These are phyloP conservation scores for Pulveroboletus ravenelii DNA, from an alignment of 768 basidiomycete genomes.

Conservation along the genomic window DNA sequence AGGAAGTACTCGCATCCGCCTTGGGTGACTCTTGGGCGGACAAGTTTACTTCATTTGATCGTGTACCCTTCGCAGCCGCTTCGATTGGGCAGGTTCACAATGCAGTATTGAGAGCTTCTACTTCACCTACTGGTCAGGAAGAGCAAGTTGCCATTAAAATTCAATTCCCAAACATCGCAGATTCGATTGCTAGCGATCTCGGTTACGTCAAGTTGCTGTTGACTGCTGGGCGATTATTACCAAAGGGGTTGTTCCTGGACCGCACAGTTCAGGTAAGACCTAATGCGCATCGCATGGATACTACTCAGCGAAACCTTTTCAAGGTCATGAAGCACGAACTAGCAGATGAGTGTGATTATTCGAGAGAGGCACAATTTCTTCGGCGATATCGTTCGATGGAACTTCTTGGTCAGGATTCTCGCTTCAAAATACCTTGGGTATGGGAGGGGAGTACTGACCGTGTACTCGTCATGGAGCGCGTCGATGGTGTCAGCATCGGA, in stretches of 20 bases:
- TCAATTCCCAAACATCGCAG: slow-evolving; percentile 89
- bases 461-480: slow-evolving; percentile 87
- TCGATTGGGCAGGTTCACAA: slow-evolving; percentile 96
- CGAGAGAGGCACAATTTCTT: slow-evolving; percentile 72
- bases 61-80: slow-evolving; percentile 89
- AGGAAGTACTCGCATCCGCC: slow-evolving; percentile 70
- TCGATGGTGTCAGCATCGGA: slow-evolving; percentile 78
- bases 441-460: slow-evolving; percentile 76
- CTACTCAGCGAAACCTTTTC: not conserved
- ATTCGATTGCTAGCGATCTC: slow-evolving; percentile 84
- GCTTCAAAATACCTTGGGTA: slow-evolving; percentile 84
- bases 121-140: slow-evolving; percentile 50
- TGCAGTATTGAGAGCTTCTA: slow-evolving; percentile 53
- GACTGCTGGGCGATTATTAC: slow-evolving; percentile 74
- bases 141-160: slow-evolving; percentile 78
- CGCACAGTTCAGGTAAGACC: slow-evolving; percentile 65
- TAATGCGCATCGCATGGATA: not conserved
- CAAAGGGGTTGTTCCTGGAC: slow-evolving; percentile 86
- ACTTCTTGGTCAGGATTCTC: slow-evolving; percentile 50
- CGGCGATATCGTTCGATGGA: slow-evolving; percentile 50
- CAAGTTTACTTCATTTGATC: slow-evolving; percentile 70
- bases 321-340: slow-evolving; percentile 88
- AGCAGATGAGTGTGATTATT: slow-evolving; percentile 89
- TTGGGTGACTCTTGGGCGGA: slow-evolving; percentile 72
- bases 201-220: slow-evolving; percentile 81